Percentiles rank a stretch among this genome's conserved stretches.
Evolutionary conservation across 306 rosid genomes (phyloP).

Genomic region (Cucurbita pepo): DNA sequence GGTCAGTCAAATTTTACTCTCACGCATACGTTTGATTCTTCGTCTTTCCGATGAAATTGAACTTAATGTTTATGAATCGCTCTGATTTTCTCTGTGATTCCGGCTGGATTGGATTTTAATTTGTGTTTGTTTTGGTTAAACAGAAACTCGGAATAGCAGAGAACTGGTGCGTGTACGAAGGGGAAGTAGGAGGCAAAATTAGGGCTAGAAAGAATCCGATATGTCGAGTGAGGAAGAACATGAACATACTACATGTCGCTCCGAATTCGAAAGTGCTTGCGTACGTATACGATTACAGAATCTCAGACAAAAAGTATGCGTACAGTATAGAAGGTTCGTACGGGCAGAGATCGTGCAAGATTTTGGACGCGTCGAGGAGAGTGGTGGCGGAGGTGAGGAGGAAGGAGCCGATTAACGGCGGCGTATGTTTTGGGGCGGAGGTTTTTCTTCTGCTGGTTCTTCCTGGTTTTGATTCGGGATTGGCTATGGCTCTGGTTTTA

Average conservation of each 20-base stretch:
- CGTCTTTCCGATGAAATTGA: not conserved
- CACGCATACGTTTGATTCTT: not conserved
- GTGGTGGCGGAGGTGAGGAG: constrained; percentile 61
- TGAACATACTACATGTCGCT: constrained; percentile 20
- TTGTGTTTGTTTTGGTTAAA: not conserved
- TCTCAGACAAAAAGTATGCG: constrained; percentile 12
- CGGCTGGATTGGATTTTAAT: not conserved
- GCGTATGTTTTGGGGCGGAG: constrained; percentile 53
- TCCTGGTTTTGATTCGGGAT: constrained; percentile 45
- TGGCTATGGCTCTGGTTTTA: constrained; percentile 70
- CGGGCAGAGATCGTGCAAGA: constrained; percentile 43
- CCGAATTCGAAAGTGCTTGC: constrained; percentile 30
- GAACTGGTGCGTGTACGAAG: constrained; percentile 54
- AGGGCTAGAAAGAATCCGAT: constrained; percentile 25
- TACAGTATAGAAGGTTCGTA: constrained; percentile 56
- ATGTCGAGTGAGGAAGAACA: constrained; percentile 42
- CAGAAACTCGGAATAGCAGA: constrained; percentile 25
- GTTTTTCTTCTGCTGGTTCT: constrained; percentile 56
- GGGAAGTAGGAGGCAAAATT: constrained; percentile 19
- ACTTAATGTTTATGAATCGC: not conserved
- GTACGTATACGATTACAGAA: constrained; percentile 18
- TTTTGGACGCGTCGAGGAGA: constrained; percentile 33
- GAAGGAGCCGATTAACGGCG: constrained; percentile 36
- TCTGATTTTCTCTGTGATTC: not conserved
- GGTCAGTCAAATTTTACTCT: constrained; percentile 18